These are phyloP conservation scores for Mycena vitilis DNA, from an alignment of 768 basidiomycete species.

Conservation along the genomic window DNA sequence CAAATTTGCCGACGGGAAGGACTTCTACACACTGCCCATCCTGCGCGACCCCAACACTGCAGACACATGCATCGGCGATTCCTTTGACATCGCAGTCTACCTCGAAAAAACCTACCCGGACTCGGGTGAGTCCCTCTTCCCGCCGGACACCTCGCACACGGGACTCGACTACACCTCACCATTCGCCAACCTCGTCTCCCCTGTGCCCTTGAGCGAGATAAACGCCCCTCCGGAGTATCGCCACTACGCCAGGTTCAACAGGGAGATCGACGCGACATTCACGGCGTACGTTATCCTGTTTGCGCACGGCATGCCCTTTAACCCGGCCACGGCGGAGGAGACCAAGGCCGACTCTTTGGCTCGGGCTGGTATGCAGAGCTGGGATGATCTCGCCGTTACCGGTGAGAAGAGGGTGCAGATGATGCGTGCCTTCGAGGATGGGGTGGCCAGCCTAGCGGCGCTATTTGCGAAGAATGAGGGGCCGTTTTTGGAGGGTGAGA, in stretches of 20 bases:
- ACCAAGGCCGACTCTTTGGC: slow-evolving; percentile 15
- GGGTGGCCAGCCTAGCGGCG: slow-evolving; percentile 8
- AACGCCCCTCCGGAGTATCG: slow-evolving; percentile 7
- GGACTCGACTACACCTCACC: slow-evolving; percentile 27
- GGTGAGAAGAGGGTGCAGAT: slow-evolving; percentile 10
- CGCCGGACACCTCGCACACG: slow-evolving; percentile 14
- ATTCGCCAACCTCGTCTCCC: slow-evolving; percentile 10
- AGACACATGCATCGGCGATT: slow-evolving; percentile 46
- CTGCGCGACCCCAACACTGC: slow-evolving; percentile 50
- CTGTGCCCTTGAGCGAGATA: slow-evolving; percentile 20
- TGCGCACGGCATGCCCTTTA: slow-evolving; percentile 12
- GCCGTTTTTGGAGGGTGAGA: slow-evolving; percentile 27
- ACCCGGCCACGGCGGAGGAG: slow-evolving; percentile 13
- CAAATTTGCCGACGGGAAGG: slow-evolving; percentile 37
- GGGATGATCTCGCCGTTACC: slow-evolving; percentile 22
- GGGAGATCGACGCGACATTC: slow-evolving; percentile 26
- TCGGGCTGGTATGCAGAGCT: slow-evolving; percentile 14
- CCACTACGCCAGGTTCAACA: slow-evolving; percentile 26
- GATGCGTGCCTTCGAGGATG: slow-evolving; percentile 7
- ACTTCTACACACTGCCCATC: slow-evolving; percentile 52
- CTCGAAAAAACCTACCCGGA: slow-evolving; percentile 50
- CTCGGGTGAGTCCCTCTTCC: slow-evolving; percentile 43
- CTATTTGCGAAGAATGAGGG: slow-evolving; percentile 24
- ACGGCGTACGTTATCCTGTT: slow-evolving; percentile 5
- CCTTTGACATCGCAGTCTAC: slow-evolving; percentile 51